phyloP scores from a whole-genome alignment of 78 protist genomes.

The Dictyostelium intermedium region DNA sequence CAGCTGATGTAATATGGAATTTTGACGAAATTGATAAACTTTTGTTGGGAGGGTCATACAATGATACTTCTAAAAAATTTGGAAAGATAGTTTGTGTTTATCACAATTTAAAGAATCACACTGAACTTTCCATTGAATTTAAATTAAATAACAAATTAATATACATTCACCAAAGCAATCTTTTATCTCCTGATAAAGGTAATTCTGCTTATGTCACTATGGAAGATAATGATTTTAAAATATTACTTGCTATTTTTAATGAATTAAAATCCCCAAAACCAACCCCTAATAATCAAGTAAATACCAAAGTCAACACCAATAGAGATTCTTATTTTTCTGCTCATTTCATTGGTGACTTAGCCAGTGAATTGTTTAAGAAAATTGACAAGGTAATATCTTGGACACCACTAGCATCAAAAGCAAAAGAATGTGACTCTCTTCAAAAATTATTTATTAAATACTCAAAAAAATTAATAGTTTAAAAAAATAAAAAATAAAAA shows the following conservation, averaged over 20 bases:
- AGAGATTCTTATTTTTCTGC: not conserved
- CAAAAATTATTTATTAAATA: not conserved
- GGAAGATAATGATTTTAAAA: not conserved
- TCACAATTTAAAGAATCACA: not conserved
- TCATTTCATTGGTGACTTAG: not conserved
- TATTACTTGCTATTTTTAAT: not conserved
- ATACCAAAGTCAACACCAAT: not conserved
- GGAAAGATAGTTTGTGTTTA: not conserved
- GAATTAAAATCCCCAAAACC: not conserved
- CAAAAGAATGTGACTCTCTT: not conserved
- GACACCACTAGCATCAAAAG: not conserved
- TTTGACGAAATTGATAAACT: constrained; percentile 5
- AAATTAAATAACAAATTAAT: not conserved
- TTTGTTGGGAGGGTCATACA: not conserved
- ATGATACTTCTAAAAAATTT: not conserved
- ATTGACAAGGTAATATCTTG: not conserved
- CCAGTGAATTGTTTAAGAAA: not conserved
- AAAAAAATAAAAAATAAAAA: not conserved
- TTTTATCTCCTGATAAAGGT: not conserved
- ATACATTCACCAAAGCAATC: not conserved
- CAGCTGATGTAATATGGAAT: not conserved
- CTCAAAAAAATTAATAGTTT: not conserved
- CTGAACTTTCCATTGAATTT: not conserved
- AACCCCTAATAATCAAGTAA: not conserved
- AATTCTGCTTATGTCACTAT: not conserved